phyloP scores from a whole-genome alignment of 1,284 basidiomycete species.

The Ustilago hordei region DNA sequence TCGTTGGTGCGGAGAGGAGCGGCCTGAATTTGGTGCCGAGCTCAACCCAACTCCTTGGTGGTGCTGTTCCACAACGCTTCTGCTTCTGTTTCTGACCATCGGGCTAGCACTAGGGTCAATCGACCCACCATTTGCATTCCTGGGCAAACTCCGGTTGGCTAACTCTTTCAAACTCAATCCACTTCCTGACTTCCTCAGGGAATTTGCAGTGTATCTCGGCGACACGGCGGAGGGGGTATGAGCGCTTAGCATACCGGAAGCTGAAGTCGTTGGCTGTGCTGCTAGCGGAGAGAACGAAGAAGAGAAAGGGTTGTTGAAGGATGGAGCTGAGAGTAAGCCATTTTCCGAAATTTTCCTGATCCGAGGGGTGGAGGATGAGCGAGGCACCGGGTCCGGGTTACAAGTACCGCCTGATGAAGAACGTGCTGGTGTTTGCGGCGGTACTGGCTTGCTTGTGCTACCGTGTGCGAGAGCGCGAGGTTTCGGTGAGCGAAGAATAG shows the following conservation, averaged over 20 bases:
- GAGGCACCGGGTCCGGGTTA: conserved; percentile 25
- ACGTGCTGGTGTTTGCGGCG: conserved; percentile 27
- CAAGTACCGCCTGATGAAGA: conserved; percentile 8
- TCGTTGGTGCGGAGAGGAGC: conserved; percentile 13
- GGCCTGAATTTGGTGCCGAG: conserved; percentile 20
- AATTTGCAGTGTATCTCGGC: not conserved
- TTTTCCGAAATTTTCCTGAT: conserved; percentile 25
- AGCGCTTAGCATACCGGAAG: conserved; percentile 32
- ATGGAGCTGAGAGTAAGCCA: conserved; percentile 2
- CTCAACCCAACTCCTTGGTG: not conserved
- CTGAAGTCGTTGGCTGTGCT: conserved; percentile 16
- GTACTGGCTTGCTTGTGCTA: not conserved
- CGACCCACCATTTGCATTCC: not conserved
- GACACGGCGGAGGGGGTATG: conserved; percentile 6
- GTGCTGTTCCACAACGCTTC: conserved; percentile 6
- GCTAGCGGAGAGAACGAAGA: not conserved
- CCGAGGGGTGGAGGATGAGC: conserved; percentile 32
- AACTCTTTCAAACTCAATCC: conserved; percentile 37
- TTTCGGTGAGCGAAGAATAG: conserved; percentile 19
- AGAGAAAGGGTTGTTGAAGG: conserved; percentile 27
- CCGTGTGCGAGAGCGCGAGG: conserved; percentile 3
- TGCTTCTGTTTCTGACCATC: conserved; percentile 13
- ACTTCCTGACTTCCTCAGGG: conserved; percentile 30
- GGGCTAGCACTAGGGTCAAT: conserved; percentile 1
- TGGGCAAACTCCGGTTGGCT: conserved; percentile 25